A percentile compares a stretch with the other conserved stretches of the same genome.
These are phyloP conservation scores for Nepenthes mirabilis DNA, from an alignment of 148 eudicot species.

Conservation along the genomic window DNA sequence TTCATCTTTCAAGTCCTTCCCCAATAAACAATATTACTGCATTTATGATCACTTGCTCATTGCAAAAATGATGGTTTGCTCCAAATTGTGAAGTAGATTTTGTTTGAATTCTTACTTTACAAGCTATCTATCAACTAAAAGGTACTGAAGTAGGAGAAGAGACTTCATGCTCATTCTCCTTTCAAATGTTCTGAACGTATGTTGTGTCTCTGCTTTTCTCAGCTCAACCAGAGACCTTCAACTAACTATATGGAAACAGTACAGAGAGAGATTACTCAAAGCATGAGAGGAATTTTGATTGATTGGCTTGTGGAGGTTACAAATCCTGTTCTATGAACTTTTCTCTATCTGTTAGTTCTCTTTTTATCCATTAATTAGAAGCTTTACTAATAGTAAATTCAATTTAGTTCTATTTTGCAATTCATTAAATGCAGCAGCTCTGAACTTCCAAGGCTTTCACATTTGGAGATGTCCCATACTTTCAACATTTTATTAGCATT, in stretches of 20 bases:
- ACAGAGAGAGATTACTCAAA: slow-evolving; percentile 57
- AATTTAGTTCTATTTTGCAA: no score
- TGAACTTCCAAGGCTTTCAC: no score
- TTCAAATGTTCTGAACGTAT: background rate
- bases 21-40: no score
- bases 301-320: slow-evolving; percentile 96
- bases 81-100: background rate
- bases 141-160: background rate
- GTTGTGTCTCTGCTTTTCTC: slow-evolving; percentile 13
- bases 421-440: no score
- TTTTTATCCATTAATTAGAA: no score
- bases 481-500: no score
- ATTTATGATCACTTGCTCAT: no score
- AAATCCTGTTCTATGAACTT: background rate
- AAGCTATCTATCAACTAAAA: background rate
- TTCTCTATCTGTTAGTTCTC: background rate
- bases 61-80: no score
- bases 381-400: no score
- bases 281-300: slow-evolving; percentile 73
- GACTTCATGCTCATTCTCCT: background rate
- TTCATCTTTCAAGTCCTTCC: no score
- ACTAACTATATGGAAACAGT: slow-evolving; percentile 58
- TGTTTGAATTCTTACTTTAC: background rate
- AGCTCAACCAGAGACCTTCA: slow-evolving; percentile 56
- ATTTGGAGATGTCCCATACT: no score